Percentiles rank a stretch among this genome's conserved stretches.
These are phyloP conservation scores for Stagonosporopsis rhizophila DNA, from an alignment of 2,329 filamentous ascomycete genomes.

Conservation along the genomic window DNA sequence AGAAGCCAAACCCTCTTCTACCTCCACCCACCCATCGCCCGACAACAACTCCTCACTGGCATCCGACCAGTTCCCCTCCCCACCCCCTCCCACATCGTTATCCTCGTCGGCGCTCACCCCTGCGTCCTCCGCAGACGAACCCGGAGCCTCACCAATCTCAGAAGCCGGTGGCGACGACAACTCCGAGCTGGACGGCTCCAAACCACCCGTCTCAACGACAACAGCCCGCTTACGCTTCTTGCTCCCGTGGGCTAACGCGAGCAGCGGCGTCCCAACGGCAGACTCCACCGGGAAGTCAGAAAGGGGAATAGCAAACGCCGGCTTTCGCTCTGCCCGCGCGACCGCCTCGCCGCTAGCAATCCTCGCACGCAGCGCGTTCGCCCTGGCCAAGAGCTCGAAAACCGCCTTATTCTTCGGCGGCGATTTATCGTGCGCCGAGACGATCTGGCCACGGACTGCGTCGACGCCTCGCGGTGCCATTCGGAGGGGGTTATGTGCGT, in stretches of 20 bases:
- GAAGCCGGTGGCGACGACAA: constrained; percentile 3
- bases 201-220: constrained; percentile 1
- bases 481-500: neutral
- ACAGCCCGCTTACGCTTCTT: constrained; percentile 8
- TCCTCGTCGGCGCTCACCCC: constrained; percentile 5
- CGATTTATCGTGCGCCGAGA: constrained; percentile 9
- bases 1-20: neutral
- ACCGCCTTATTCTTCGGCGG: constrained; percentile 18
- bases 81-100: neutral
- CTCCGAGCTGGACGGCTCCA: constrained; percentile 1
- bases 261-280: neutral
- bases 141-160: neutral
- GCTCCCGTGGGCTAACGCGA: neutral
- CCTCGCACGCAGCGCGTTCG: neutral
- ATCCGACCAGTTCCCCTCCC: neutral
- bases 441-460: constrained; percentile 20
- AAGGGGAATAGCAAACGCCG: constrained; percentile 1
- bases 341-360: neutral
- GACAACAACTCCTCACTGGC: neutral
- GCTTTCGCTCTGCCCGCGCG: neutral
- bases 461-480: constrained; percentile 6
- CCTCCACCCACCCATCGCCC: neutral
- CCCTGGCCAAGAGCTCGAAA: constrained; percentile 4
- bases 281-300: constrained; percentile 4
- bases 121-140: neutral